phyloP scores from a whole-genome alignment of 331 rosid genomes.

The Pyracantha coccinea region DNA sequence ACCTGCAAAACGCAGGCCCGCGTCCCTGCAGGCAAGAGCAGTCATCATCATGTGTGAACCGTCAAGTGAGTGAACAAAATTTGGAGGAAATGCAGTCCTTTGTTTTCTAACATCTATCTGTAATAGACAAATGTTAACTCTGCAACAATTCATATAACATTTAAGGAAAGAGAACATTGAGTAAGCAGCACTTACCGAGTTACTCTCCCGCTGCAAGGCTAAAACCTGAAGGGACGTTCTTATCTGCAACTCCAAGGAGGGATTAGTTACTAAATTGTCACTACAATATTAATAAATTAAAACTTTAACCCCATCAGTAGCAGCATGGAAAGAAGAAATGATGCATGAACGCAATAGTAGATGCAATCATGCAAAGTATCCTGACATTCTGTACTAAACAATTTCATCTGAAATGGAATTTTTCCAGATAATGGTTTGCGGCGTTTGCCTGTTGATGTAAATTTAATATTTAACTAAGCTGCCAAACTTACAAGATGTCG shows the following conservation, averaged over 20 bases:
- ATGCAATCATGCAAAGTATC: background rate
- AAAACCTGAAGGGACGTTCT: slow-evolving; percentile 76
- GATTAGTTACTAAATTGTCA: slow-evolving; percentile 14
- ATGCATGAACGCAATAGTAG: no score
- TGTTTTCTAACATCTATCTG: slow-evolving; percentile 73
- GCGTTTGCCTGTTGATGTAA: background rate
- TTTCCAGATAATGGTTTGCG: background rate
- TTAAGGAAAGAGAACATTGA: background rate
- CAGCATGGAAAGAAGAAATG: background rate
- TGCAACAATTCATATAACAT: background rate
- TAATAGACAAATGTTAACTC: slow-evolving; percentile 2
- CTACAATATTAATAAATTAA: background rate
- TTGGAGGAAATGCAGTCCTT: slow-evolving; percentile 86
- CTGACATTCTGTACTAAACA: background rate
- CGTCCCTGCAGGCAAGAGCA: slow-evolving; percentile 78
- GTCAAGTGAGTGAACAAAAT: slow-evolving; percentile 76
- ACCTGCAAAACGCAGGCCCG: slow-evolving; percentile 86
- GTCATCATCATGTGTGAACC: slow-evolving; percentile 92
- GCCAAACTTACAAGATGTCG: slow-evolving; percentile 60
- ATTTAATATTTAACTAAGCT: background rate
- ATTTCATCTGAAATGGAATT: background rate
- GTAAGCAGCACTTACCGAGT: slow-evolving; percentile 28
- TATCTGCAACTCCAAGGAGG: slow-evolving; percentile 42
- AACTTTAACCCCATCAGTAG: background rate
- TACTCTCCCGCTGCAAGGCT: slow-evolving; percentile 70